These are phyloP conservation scores for Turritis glabra DNA, from an alignment of 345 rosid species.

Conservation along the genomic window DNA sequence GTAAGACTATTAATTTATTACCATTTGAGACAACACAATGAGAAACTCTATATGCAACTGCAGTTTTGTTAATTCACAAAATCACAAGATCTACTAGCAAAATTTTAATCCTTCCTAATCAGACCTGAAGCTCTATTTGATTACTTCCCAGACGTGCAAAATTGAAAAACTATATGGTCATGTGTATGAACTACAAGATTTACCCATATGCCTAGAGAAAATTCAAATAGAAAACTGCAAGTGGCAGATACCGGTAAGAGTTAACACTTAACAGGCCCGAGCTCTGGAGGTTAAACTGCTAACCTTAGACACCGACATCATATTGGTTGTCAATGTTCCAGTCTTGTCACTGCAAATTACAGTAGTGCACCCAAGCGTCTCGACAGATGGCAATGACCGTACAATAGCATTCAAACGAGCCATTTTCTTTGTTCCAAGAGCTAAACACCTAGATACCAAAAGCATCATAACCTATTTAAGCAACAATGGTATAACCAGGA, in stretches of 20 bases:
- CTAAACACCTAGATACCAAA: conserved; percentile 76
- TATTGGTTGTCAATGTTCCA: conserved; percentile 96
- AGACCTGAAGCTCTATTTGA: conserved; percentile 6
- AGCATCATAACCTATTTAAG: conserved; percentile 13
- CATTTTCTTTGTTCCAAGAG: conserved; percentile 99
- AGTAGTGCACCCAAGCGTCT: conserved; percentile 97
- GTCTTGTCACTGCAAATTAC: conserved; percentile 99
- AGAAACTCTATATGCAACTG: conserved; percentile 9
- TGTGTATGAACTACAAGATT: conserved; percentile 16
- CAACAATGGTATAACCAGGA: conserved; percentile 18
- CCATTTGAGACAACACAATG: conserved; percentile 2
- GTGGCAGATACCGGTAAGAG: conserved; percentile 11
- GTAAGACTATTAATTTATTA: conserved; percentile 2
- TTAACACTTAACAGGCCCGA: conserved; percentile 10
- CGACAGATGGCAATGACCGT: conserved; percentile 96
- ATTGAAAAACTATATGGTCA: conserved; percentile 10
- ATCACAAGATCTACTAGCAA: conserved; percentile 12
- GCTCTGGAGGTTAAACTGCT: conserved; percentile 30
- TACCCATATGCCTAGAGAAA: conserved; percentile 1
- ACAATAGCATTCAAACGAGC: conserved; percentile 98
- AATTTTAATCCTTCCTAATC: neutral
- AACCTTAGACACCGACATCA: conserved; percentile 99
- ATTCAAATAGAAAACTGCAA: conserved; percentile 7
- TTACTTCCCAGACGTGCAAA: conserved; percentile 7
- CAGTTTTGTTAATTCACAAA: conserved; percentile 3